Conservation (phyloP, 192 early-diverging fungal genomes). For the Dispira simplex region DNA sequence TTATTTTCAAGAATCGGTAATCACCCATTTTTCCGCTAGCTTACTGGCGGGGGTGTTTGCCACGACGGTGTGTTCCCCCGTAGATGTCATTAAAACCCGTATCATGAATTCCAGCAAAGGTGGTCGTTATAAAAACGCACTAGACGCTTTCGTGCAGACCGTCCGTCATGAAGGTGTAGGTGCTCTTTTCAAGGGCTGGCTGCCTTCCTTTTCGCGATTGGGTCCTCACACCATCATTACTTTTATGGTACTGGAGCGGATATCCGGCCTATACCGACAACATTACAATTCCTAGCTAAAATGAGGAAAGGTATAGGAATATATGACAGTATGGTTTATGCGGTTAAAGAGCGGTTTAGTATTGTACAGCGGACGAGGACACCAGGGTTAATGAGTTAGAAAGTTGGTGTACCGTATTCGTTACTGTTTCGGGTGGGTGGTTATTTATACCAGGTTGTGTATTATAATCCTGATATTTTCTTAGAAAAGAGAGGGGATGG, state of each 20-base stretch:
- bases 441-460: too few relatives aligned
- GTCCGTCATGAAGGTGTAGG: conserved; percentile 44
- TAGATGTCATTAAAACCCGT: conserved; percentile 75
- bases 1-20: conserved; percentile 43
- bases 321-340: too few relatives aligned
- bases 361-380: too few relatives aligned
- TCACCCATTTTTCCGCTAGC: conserved; percentile 51
- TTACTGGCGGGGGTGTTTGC: conserved; percentile 59
- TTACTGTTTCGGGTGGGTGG: too few relatives aligned
- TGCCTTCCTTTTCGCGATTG: conserved; percentile 62
- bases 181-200: conserved; percentile 74
- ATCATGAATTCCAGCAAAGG: conserved; percentile 55
- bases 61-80: conserved; percentile 57
- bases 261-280: conserved; percentile 31
- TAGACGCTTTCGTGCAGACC: conserved; percentile 34
- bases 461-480: too few relatives aligned
- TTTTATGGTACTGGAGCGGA: conserved; percentile 67
- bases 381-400: too few relatives aligned
- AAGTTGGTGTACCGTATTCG: too few relatives aligned
- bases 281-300: too few relatives aligned
- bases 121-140: conserved; percentile 18
- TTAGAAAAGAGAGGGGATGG: too few relatives aligned
- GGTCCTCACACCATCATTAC: conserved; percentile 77
- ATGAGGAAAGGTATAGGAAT: too few relatives aligned
- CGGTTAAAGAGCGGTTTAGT: too few relatives aligned